Percentiles rank a stretch among this genome's conserved stretches.
Evolutionary conservation across 2,329 filamentous ascomycete species (phyloP).

Genomic region (Fusarium oxysporum): DNA sequence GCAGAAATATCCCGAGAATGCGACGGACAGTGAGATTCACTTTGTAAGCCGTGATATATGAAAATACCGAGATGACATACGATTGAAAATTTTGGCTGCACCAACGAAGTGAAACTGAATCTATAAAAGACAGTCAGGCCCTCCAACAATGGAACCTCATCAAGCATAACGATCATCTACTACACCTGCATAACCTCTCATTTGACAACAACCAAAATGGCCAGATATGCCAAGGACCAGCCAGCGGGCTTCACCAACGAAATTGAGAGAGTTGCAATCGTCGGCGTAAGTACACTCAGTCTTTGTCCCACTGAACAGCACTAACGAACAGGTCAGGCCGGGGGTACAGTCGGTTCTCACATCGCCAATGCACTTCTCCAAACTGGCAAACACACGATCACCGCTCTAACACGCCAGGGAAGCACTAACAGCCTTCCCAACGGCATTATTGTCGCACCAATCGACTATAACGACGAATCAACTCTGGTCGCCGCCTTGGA

Average conservation of each 20-base stretch:
- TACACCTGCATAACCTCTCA: fast-evolving
- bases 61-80: not conserved
- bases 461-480: constrained; percentile 58
- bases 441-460: constrained; percentile 54
- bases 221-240: constrained; percentile 41
- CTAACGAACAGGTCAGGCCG: constrained; percentile 1
- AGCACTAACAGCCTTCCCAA: constrained; percentile 57
- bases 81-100: fast-evolving
- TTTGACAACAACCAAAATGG: not conserved
- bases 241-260: constrained; percentile 46
- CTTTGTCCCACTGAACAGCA: fast-evolving
- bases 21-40: fast-evolving
- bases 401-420: constrained; percentile 61
- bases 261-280: constrained; percentile 55
- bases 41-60: fast-evolving
- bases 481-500: constrained; percentile 61
- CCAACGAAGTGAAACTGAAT: fast-evolving
- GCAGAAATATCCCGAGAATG: not conserved
- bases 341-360: constrained; percentile 31
- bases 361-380: constrained; percentile 58
- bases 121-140: fast-evolving
- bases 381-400: constrained; percentile 63
- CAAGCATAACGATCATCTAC: fast-evolving
- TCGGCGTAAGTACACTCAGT: constrained; percentile 52
- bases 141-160: fast-evolving